These are phyloP conservation scores for Ogataea siamensis DNA, from an alignment of 805 yeast genomes.

Conservation along the genomic window DNA sequence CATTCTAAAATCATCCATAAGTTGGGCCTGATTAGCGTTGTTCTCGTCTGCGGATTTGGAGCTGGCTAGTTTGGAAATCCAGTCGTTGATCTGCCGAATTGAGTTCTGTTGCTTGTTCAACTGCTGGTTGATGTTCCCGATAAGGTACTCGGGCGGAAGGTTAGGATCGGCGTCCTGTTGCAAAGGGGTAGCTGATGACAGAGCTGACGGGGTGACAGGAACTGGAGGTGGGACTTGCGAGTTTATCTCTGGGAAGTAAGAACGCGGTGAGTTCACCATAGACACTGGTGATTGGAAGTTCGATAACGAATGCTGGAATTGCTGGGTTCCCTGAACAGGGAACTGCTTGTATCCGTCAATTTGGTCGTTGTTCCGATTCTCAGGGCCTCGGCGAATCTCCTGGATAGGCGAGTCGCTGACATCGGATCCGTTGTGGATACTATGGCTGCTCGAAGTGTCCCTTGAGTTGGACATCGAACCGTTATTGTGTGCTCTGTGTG, in stretches of 20 bases:
- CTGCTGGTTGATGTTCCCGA: constrained; percentile 46
- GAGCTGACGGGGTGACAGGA: constrained; percentile 15
- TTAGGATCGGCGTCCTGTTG: constrained; percentile 14
- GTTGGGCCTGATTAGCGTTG: constrained; percentile 19
- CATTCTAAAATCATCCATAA: constrained; percentile 35
- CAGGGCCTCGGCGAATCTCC: constrained; percentile 33
- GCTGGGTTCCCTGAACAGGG: constrained; percentile 4
- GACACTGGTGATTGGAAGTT: constrained; percentile 14
- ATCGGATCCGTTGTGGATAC: constrained; percentile 7
- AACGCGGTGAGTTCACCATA: constrained; percentile 28
- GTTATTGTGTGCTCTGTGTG: constrained; percentile 28
- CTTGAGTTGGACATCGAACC: constrained; percentile 13
- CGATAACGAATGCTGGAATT: constrained; percentile 4
- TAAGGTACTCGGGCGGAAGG: constrained; percentile 22
- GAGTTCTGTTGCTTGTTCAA: constrained; percentile 49
- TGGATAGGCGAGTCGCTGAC: constrained; percentile 27
- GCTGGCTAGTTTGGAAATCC: constrained; percentile 42
- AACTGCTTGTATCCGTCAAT: constrained; percentile 14
- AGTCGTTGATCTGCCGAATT: constrained; percentile 54
- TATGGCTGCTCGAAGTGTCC: constrained; percentile 4
- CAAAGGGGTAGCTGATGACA: constrained; percentile 9
- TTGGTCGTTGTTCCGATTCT: constrained; percentile 27
- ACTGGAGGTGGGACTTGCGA: constrained; percentile 7
- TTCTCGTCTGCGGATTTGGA: constrained; percentile 16
- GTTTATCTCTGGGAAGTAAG: constrained; percentile 29